Evolutionary conservation across 306 rosid species (phyloP), one percentile per base, ranked within the genome.

Genomic region (Comarum palustre): DNA sequence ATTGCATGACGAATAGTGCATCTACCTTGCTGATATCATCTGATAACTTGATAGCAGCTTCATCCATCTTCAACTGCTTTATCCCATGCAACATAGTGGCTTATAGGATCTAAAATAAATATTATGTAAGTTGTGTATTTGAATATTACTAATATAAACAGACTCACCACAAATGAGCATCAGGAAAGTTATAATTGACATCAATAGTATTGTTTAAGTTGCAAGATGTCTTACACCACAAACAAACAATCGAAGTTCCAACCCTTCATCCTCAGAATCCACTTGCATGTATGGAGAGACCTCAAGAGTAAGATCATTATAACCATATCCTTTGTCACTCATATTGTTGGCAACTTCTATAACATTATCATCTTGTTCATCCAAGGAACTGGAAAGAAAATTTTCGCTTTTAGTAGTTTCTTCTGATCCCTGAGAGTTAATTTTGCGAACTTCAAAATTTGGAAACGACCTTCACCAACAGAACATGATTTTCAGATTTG

Each of bases 1-100:
- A 80, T 62, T 88, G 99, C 87, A 94, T 79, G 74, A 90, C 93
- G 74, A 94, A 93, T 42, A 94, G 79, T 14, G 96, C 97, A 73
- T 94, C 87, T 76, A 97, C 99, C 79, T 88, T 91, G 59, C 96
- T 91, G 63, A 91, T 91, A 86, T 94, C 87, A 78, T 94, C 86
- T 78, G 96, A 91, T 69, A 94, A 82, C 78, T 81, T 75, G 72
- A 91, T 70, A 65, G 84, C 87, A 74, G 82, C 73, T 73, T 83
- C 97, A 58, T 83, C 75, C 86, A 88, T 82, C 82, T 84, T 90
- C 83, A 91, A 71, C 81, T 87, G 96, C 61, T 86, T 94, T 69
- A 87, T 82, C 75, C 83, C 97, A 87, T 89, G 99, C 74, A 82
- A 80, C 79, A 91, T 86, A 22, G 90, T 89, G 29, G 93, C 92